Evolutionary conservation across 225 moss, liverwort and hornwort genomes (phyloP).

Genomic region (Ulota crispa): DNA sequence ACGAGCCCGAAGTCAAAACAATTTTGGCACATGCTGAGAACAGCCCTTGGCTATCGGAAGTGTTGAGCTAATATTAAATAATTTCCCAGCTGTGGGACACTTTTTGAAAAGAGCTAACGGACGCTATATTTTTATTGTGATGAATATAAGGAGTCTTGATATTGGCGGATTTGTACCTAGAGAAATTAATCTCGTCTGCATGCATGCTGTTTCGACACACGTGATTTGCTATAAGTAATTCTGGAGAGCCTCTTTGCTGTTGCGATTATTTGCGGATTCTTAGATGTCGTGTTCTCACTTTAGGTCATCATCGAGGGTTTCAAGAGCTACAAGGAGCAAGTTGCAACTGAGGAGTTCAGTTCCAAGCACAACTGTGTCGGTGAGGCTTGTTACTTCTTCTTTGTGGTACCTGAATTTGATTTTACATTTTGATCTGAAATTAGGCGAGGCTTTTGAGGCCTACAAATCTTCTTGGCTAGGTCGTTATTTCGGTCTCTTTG

Average conservation of each 20-base stretch:
- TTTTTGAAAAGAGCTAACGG: neutral
- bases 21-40: neutral
- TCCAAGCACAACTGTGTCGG: constrained; percentile 93
- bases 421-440: neutral
- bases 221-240: neutral
- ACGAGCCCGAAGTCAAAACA: neutral
- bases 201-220: neutral
- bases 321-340: constrained; percentile 97
- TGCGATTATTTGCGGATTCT: neutral
- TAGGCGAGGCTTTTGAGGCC: neutral
- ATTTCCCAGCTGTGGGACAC: neutral
- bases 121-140: neutral
- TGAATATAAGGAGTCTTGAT: neutral
- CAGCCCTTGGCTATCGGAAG: neutral
- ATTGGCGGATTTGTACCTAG: neutral
- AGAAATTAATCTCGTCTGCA: neutral
- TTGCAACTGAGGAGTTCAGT: constrained; percentile 87
- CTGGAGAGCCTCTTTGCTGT: neutral
- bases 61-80: neutral
- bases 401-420: neutral
- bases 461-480: constrained; percentile 7
- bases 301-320: constrained; percentile 95
- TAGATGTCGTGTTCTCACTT: neutral
- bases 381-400: constrained; percentile 32
- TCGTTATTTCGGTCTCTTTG: neutral